Percentiles rank a stretch among this genome's conserved stretches.
Conservation (phyloP, 805 yeast species). For the Suhomyces prunicola region DNA sequence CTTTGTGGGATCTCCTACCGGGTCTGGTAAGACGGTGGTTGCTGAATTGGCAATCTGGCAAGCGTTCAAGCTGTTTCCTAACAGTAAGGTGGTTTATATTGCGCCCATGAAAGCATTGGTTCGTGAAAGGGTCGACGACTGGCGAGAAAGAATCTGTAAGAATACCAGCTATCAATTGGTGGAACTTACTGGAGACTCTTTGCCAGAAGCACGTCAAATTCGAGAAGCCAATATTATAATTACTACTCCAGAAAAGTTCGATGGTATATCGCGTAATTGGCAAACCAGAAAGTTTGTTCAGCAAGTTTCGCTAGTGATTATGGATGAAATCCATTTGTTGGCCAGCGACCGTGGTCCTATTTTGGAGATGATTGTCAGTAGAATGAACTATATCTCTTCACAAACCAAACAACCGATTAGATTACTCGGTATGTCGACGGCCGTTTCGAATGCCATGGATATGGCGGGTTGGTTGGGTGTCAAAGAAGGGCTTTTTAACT, state of each 20-base stretch:
- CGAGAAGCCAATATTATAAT: constrained; percentile 70
- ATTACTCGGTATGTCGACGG: constrained; percentile 76
- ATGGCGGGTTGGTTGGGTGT: constrained; percentile 85
- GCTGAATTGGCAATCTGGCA: constrained; percentile 98
- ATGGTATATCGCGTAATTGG: constrained; percentile 87
- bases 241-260: constrained; percentile 85
- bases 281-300: constrained; percentile 74
- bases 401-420: constrained; percentile 60
- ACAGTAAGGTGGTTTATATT: constrained; percentile 76
- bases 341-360: constrained; percentile 88
- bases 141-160: constrained; percentile 56
- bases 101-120: constrained; percentile 91
- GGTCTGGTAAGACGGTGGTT: constrained; percentile 93
- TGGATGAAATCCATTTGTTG: constrained; percentile 82
- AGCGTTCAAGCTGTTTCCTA: constrained; percentile 80
- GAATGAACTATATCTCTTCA: constrained; percentile 70
- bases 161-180: constrained; percentile 53
- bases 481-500: constrained; percentile 69
- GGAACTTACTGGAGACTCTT: constrained; percentile 79
- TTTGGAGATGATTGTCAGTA: constrained; percentile 83
- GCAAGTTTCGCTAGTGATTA: constrained; percentile 68
- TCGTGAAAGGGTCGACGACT: constrained; percentile 78
- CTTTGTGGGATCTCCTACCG: constrained; percentile 97
- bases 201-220: constrained; percentile 67
- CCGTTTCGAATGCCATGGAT: constrained; percentile 81